Evolutionary conservation across 176 grass and related monocot genomes (phyloP).

Genomic region (Cocos nucifera): DNA sequence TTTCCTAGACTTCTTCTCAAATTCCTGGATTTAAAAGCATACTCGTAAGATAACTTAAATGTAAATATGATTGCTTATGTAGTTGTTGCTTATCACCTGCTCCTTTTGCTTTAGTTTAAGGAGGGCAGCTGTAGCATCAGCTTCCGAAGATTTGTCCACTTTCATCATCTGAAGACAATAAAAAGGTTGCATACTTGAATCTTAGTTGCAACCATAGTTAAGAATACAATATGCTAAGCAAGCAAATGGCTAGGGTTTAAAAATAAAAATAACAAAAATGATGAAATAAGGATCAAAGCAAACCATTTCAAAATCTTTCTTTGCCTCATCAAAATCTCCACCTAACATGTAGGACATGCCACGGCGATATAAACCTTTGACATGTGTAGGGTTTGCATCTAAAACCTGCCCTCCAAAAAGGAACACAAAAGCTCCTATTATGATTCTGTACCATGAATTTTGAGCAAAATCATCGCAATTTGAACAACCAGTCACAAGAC

Average conservation of each 20-base stretch:
- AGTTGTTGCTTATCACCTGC: constrained; percentile 38
- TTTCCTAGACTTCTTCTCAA: constrained; percentile 68
- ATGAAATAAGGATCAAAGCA: background rate
- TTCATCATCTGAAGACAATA: constrained; percentile 51
- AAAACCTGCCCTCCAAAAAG: constrained; percentile 40
- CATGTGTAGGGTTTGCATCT: constrained; percentile 71
- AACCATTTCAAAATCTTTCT: constrained; percentile 89
- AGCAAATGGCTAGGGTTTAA: constrained; percentile 2
- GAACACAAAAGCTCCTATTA: background rate
- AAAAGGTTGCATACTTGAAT: background rate
- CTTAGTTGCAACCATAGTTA: too few species aligned
- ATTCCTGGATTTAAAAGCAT: constrained; percentile 36
- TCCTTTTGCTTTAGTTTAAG: constrained; percentile 70
- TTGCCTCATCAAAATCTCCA: constrained; percentile 88
- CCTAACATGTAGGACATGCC: constrained; percentile 70
- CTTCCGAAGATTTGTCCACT: constrained; percentile 63
- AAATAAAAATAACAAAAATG: background rate
- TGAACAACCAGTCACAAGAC: too few species aligned
- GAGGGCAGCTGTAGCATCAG: constrained; percentile 68
- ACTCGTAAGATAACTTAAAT: background rate
- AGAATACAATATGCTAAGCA: background rate
- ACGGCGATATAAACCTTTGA: constrained; percentile 81
- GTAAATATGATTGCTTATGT: background rate
- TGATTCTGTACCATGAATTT: too few species aligned
- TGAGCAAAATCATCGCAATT: too few species aligned